Conservation (phyloP, 2,329 filamentous ascomycete species). For the Aspergillus pseudonomiae region DNA sequence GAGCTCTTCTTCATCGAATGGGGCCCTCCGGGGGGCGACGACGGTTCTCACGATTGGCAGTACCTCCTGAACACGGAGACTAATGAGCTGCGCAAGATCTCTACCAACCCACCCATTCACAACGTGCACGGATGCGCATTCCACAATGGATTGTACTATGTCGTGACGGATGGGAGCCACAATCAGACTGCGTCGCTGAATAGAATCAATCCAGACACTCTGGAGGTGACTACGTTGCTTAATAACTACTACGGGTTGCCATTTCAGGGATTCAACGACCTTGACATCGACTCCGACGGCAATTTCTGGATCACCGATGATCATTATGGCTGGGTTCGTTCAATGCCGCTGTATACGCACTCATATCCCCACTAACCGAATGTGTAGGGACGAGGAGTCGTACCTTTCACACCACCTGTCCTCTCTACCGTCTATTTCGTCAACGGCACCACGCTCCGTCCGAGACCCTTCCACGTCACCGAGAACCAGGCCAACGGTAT, state of each 20-base stretch:
- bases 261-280: conserved; percentile 16
- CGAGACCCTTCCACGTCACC: not conserved
- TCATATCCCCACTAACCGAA: not conserved
- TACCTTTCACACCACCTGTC: not conserved
- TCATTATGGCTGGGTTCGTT: conserved; percentile 8
- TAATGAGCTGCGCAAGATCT: conserved; percentile 12
- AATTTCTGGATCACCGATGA: conserved; percentile 17
- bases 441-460: not conserved
- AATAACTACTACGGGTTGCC: conserved; percentile 14
- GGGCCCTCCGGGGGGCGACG: conserved; percentile 15
- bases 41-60: conserved; percentile 16
- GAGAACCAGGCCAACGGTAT: not conserved
- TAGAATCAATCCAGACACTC: not conserved
- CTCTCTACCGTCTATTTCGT: not conserved
- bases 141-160: conserved; percentile 5
- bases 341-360: not conserved
- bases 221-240: conserved; percentile 4
- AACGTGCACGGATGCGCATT: conserved; percentile 14
- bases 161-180: not conserved
- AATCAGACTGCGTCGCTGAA: not conserved
- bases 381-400: not conserved
- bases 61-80: conserved; percentile 15
- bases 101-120: conserved; percentile 8
- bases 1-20: conserved; percentile 20
- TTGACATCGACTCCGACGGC: conserved; percentile 11